Base-by-base conservation (phyloP, 2,329 filamentous ascomycete genomes). In the Aschersonia sp. region DNA sequence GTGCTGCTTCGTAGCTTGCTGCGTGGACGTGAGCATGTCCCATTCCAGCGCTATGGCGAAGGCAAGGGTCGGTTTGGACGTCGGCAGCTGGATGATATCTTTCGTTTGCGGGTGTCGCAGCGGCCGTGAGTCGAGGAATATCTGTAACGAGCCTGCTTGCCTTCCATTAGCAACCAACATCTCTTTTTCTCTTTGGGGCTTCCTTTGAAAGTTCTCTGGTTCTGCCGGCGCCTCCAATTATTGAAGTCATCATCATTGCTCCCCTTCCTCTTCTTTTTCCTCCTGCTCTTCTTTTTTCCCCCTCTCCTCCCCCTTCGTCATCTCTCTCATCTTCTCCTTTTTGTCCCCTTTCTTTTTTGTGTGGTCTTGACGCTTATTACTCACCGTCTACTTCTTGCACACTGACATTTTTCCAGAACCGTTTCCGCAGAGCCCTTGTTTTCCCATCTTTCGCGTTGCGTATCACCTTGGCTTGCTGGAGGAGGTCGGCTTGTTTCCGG, bases 41-140 rank as follows among this genome's bases (percentile, higher is more conserved):
- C 92, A 98, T 70, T 98, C 92, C 43, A 94, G 68, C 4, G 90
- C 92, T 52, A 98, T 81, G 49, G 87, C 86, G 43, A 81, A 75
- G 30, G 90, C 90, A 40, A 97, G 82, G 58, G 87, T 77, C 33
- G 80, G 81, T 68, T 96, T 97, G 49, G 74, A 76, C 2, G 68
- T 57, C 0, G 92, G 89, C 31, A 97, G 58, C 2, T 74, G 77
- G 56, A 98, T 71, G 53, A 87, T 71, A 41, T 76, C 61, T 60
- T 89, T 87, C 47, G 81, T 81, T 50, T 77, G 73, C 0, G 83
- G 85, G 46, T 85, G 87, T 52, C 89, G 81, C 51, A 98, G 78
- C 4, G 88, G 81, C 30, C 88, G 76, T 30, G 71, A 64, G 67
- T 97, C 92, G 53, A 97, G 81, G 55, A 83, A 71, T 48, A 97